These are phyloP conservation scores for Fusarium xyrophilum DNA, from an alignment of 2,329 filamentous ascomycete species.

Conservation along the genomic window DNA sequence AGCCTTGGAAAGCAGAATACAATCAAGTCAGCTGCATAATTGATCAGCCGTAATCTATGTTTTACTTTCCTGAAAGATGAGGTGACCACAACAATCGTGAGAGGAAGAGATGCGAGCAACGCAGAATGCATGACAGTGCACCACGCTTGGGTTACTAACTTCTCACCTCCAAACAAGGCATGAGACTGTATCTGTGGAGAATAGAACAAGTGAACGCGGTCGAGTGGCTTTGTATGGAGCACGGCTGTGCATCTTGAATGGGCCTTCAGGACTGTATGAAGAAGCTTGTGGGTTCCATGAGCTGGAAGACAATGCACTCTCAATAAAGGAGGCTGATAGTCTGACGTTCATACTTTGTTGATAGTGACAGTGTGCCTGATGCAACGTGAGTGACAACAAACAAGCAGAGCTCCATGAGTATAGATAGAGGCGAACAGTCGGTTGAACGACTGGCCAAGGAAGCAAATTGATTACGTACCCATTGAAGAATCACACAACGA, in stretches of 20 bases:
- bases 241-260: rapidly evolving
- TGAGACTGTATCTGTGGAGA: neutral
- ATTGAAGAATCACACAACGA: rapidly evolving
- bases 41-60: neutral
- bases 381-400: neutral
- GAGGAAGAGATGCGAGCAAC: neutral
- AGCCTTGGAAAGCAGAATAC: rapidly evolving
- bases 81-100: rapidly evolving
- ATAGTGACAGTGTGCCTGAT: neutral
- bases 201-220: neutral
- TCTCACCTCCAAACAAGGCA: rapidly evolving
- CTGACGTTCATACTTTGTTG: too few relatives aligned
- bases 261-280: rapidly evolving
- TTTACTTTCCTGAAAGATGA: neutral
- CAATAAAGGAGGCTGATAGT: neutral
- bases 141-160: neutral
- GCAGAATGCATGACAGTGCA: neutral
- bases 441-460: too few relatives aligned
- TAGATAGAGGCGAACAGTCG: neutral
- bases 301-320: neutral
- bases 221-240: neutral
- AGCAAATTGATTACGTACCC: neutral
- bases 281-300: too few relatives aligned
- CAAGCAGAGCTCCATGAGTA: rapidly evolving
- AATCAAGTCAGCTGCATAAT: rapidly evolving